Percentiles rank a stretch among this genome's conserved stretches.
These are phyloP conservation scores for Fusarium citri DNA, from an alignment of 2,329 filamentous ascomycete species.

Conservation along the genomic window DNA sequence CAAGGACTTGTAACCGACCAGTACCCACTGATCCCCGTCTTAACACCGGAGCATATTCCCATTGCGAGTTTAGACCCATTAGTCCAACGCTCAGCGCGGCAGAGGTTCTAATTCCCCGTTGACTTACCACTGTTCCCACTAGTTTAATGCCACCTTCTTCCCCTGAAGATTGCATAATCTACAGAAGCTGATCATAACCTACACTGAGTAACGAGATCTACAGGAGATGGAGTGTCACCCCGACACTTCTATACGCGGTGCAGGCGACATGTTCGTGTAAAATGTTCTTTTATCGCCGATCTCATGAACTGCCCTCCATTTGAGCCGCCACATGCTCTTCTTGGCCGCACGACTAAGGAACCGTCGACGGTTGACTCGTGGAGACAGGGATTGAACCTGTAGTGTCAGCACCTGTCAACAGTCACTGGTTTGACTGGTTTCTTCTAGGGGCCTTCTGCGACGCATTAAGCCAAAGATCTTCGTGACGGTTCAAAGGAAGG, in stretches of 20 bases:
- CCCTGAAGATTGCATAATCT: not conserved
- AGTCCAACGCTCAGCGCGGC: not conserved
- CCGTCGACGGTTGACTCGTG: not conserved
- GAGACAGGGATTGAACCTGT: not conserved
- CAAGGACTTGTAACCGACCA: not conserved
- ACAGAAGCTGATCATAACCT: not conserved
- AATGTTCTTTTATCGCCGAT: not conserved
- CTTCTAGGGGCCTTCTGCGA: not conserved
- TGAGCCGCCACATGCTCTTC: not conserved
- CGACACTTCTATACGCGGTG: not conserved
- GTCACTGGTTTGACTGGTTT: not conserved
- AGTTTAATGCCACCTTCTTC: not conserved
- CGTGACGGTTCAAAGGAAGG: not conserved
- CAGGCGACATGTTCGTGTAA: not conserved
- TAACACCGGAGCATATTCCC: not conserved
- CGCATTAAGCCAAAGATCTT: not conserved
- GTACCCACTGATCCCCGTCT: not conserved
- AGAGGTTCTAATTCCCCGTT: not conserved
- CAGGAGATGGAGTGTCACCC: not conserved
- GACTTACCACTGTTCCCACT: no score
- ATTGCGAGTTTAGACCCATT: not conserved
- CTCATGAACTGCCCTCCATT: not conserved
- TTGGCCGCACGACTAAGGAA: not conserved
- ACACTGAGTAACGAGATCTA: not conserved
- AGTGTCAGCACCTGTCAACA: not conserved